These are phyloP conservation scores for Calonectria pseudoturangicola DNA, from an alignment of 2,329 filamentous ascomycete genomes.

Conservation along the genomic window DNA sequence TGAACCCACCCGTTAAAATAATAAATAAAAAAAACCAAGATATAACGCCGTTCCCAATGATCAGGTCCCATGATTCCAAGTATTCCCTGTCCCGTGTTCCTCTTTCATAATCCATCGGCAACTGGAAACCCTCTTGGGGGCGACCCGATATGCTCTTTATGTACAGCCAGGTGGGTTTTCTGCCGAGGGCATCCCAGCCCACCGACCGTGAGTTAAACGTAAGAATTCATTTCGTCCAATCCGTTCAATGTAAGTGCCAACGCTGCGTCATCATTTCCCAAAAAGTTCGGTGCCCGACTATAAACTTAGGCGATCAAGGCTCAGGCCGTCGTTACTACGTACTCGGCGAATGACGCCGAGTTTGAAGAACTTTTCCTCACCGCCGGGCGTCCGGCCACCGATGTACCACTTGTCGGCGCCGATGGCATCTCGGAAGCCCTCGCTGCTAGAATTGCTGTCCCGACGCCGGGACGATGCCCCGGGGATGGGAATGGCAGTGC, in stretches of 20 bases:
- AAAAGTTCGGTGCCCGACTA: conserved; percentile 61
- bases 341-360: conserved; percentile 84
- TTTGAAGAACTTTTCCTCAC: conserved; percentile 90
- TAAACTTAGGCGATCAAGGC: conserved; percentile 84
- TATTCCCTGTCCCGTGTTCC: conserved; percentile 26
- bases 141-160: conserved; percentile 36
- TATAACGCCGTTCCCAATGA: conserved; percentile 39
- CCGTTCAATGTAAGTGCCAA: conserved; percentile 16
- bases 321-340: conserved; percentile 83
- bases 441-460: conserved; percentile 84
- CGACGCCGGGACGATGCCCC: conserved; percentile 67
- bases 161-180: conserved; percentile 7
- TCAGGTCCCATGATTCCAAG: conserved; percentile 15
- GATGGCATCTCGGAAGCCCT: conserved; percentile 83
- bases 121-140: conserved; percentile 26
- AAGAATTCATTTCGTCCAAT: conserved; percentile 9
- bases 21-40: conserved; percentile 3
- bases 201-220: conserved; percentile 1
- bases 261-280: conserved; percentile 21
- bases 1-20: not conserved
- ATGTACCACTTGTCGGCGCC: conserved; percentile 89
- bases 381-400: conserved; percentile 82
- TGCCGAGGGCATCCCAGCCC: conserved; percentile 21
- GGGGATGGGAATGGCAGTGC: conserved; percentile 64
- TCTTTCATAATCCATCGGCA: conserved; percentile 7